These are phyloP conservation scores for Dimocarpus longan DNA, from an alignment of 345 rosid species.

Conservation along the genomic window DNA sequence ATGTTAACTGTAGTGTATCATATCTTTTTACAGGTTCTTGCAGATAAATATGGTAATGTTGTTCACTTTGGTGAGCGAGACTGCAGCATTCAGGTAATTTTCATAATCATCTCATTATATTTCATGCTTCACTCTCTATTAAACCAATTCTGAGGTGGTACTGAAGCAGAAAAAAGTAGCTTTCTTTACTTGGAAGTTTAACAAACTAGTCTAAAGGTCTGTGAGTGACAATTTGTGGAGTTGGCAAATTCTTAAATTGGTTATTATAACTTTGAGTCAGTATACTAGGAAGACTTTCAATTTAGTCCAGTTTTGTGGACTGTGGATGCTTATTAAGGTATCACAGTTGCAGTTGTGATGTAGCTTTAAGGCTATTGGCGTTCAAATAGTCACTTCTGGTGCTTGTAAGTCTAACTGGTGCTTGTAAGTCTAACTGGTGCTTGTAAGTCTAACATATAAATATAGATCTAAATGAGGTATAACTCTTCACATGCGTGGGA, in stretches of 20 bases:
- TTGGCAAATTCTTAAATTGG: not conserved
- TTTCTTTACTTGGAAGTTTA: too few species aligned
- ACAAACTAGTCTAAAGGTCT: not conserved
- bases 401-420: not conserved
- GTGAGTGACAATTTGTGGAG: not conserved
- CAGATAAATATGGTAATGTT: conserved; percentile 94
- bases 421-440: too few species aligned
- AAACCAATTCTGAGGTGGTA: not conserved
- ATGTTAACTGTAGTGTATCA: conserved; percentile 14
- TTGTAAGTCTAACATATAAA: not conserved
- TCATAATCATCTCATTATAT: not conserved
- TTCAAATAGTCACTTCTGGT: not conserved
- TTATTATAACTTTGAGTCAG: conserved; percentile 5
- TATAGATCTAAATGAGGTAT: not conserved
- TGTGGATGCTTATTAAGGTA: not conserved
- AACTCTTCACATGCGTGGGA: too few species aligned
- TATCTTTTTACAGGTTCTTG: conserved; percentile 72
- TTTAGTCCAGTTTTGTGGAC: conserved; percentile 1
- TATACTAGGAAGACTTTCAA: not conserved
- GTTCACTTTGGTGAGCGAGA: conserved; percentile 99
- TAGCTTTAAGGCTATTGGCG: not conserved
- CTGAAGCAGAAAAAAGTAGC: not conserved
- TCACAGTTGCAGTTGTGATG: not conserved
- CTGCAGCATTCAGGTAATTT: conserved; percentile 95
- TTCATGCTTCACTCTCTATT: conserved; percentile 3